Conservation (phyloP, 2,329 filamentous ascomycete genomes). For the Aspergillus fumigatiaffinis region DNA sequence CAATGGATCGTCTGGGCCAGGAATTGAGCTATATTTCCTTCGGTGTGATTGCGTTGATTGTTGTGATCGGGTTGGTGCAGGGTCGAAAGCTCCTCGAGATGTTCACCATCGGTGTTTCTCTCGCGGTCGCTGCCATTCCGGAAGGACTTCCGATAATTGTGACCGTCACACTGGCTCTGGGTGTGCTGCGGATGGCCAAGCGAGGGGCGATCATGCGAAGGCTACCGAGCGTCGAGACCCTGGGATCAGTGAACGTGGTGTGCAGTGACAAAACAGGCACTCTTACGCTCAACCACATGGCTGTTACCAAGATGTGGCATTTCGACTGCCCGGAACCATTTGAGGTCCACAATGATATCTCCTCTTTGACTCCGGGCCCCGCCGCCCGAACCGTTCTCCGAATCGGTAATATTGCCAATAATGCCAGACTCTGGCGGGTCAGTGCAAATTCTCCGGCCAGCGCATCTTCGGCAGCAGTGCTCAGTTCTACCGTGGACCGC, state of each 20-base stretch:
- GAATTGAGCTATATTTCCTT: slow-evolving; percentile 97
- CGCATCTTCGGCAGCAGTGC: slow-evolving; percentile 68
- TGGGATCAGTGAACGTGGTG: slow-evolving; percentile 99
- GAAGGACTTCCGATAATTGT: slow-evolving; percentile 98
- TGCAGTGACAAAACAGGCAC: slow-evolving; percentile 99
- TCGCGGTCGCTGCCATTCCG: slow-evolving; percentile 93
- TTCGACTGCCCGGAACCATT: slow-evolving; percentile 64
- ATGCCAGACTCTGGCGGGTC: slow-evolving; percentile 72
- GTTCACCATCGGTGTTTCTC: slow-evolving; percentile 94
- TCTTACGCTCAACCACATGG: slow-evolving; percentile 97
- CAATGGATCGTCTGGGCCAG: slow-evolving; percentile 95
- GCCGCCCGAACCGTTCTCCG: slow-evolving; percentile 77
- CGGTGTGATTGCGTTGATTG: slow-evolving; percentile 87
- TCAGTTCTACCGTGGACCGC: slow-evolving; percentile 74
- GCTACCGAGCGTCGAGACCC: slow-evolving; percentile 93
- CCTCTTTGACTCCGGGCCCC: slow-evolving; percentile 58
- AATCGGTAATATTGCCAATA: slow-evolving; percentile 95
- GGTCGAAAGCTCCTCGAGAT: slow-evolving; percentile 89
- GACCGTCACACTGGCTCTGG: slow-evolving; percentile 89
- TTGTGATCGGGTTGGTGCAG: slow-evolving; percentile 82
- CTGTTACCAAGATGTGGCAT: slow-evolving; percentile 93
- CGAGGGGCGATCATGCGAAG: slow-evolving; percentile 92
- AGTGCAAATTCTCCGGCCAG: slow-evolving; percentile 68
- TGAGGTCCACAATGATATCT: slow-evolving; percentile 53
- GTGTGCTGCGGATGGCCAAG: slow-evolving; percentile 93